Base-by-base conservation (phyloP, 2,329 filamentous ascomycete species). In the Scedosporium dehoogii region DNA sequence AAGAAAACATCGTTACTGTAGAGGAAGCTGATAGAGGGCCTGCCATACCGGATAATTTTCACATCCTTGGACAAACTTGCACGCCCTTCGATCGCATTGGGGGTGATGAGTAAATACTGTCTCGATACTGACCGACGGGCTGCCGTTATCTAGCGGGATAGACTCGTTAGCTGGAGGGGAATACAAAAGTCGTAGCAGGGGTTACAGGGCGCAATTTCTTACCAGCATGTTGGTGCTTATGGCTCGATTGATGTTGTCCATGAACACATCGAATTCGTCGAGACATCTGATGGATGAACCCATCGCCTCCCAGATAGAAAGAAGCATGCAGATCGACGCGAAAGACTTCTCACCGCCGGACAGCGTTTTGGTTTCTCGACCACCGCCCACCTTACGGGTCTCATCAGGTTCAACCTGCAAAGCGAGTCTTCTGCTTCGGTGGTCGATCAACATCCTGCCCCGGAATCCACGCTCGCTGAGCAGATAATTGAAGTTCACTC, bases 191-290 rank as follows among this genome's bases (percentile, higher is more conserved):
- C 46, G 33, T 9, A 51, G 59, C 6, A 42, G 42, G 51, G 27
- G 4, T 12, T 4, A 12, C 1, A 10, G 38, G 25, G 1, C 12
- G 48, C 56, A 12, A 41, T 41, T 53, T 53, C 86, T 78, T 77
- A 91, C 89, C 74, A 99, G 89, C 88, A 99, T 91, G 66, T 90
- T 89, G 69, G 96, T 96, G 71, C 91, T 96, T 68, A 96, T 90
- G 62, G 90, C 91, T 64, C 94, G 86, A 74, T 99, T 99, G 64
- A 97, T 91, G 68, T 89, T 91, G 75, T 99, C 94, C 94, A 99
- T 99, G 79, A 97, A 99, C 38, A 99, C 94, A 72, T 99, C 94
- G 71, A 97, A 99, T 75, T 99, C 94, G 74, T 99, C 94, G 61
- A 99, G 80, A 70, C 94, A 99, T 62, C 94, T 86, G 64, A 99